These are phyloP conservation scores for Rhizopogon salebrosus DNA, from an alignment of 768 basidiomycete species.

Conservation along the genomic window DNA sequence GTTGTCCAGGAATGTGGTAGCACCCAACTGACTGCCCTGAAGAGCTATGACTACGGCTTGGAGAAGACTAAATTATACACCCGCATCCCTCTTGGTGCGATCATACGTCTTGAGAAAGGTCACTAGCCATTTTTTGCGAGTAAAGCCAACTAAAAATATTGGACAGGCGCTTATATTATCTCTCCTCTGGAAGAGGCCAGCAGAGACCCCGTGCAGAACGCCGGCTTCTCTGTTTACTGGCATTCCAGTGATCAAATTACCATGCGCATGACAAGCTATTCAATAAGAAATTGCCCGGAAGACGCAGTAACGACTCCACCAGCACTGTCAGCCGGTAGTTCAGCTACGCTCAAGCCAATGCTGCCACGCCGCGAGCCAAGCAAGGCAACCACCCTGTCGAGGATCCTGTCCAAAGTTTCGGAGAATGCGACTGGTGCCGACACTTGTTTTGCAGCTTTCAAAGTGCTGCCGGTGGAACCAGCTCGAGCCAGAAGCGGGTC, in stretches of 20 bases:
- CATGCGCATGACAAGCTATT: conserved; percentile 81
- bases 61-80: conserved; percentile 90
- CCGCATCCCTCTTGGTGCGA: conserved; percentile 80
- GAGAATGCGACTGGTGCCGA: conserved; percentile 30
- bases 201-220: conserved; percentile 82
- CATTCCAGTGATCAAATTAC: conserved; percentile 56
- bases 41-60: conserved; percentile 89
- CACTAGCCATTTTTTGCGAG: background rate
- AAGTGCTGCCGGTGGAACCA: conserved; percentile 71
- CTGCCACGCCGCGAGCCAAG: conserved; percentile 4
- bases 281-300: conserved; percentile 65
- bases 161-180: conserved; percentile 86
- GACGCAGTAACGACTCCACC: conserved; percentile 2
- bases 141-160: background rate
- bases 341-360: background rate
- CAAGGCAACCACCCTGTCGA: conserved; percentile 17
- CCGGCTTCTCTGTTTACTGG: conserved; percentile 85
- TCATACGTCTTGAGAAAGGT: conserved; percentile 79
- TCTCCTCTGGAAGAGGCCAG: conserved; percentile 91
- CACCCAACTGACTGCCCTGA: conserved; percentile 3
- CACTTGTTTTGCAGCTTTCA: conserved; percentile 67
- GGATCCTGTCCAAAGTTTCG: conserved; percentile 33
- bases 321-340: background rate
- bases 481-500: conserved; percentile 38
- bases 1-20: conserved; percentile 16